These are phyloP conservation scores for Fomes fomentarius DNA, from an alignment of 1,284 basidiomycete genomes.

Conservation along the genomic window DNA sequence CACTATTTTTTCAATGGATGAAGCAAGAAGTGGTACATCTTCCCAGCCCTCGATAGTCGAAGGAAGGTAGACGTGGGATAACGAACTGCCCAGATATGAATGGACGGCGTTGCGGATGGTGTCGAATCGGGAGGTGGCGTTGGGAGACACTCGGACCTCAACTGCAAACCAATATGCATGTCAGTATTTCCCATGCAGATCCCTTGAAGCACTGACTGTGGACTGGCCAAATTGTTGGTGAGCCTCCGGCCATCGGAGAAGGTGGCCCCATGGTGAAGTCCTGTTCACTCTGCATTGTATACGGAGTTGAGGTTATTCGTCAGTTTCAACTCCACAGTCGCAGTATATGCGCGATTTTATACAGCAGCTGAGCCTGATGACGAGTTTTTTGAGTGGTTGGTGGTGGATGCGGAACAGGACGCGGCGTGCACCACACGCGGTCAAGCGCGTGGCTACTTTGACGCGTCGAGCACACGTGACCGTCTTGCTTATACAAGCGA, in stretches of 20 bases:
- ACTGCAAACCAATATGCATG: conserved; percentile 52
- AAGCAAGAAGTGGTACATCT: conserved; percentile 65
- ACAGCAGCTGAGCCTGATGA: neutral
- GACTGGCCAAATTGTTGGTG: conserved; percentile 53
- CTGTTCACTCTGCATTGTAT: conserved; percentile 23
- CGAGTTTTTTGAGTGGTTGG: neutral
- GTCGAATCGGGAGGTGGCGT: conserved; percentile 72
- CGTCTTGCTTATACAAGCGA: conserved; percentile 19
- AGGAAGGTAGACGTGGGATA: conserved; percentile 65
- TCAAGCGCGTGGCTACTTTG: conserved; percentile 16
- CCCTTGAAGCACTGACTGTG: conserved; percentile 47
- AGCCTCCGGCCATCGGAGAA: conserved; percentile 21
- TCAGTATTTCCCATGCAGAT: neutral
- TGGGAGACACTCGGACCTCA: conserved; percentile 76
- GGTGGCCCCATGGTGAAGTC: conserved; percentile 31
- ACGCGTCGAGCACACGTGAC: conserved; percentile 25
- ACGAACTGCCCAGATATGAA: conserved; percentile 60
- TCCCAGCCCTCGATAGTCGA: conserved; percentile 78
- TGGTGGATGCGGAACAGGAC: conserved; percentile 17
- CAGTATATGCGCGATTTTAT: neutral
- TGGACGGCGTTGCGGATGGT: conserved; percentile 68
- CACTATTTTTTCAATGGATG: conserved; percentile 79
- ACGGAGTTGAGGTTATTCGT: neutral
- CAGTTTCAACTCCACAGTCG: neutral
- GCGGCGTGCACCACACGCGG: conserved; percentile 21